phyloP scores from a whole-genome alignment of 2,329 filamentous ascomycete species.

The Bipolaris sorokiniana region DNA sequence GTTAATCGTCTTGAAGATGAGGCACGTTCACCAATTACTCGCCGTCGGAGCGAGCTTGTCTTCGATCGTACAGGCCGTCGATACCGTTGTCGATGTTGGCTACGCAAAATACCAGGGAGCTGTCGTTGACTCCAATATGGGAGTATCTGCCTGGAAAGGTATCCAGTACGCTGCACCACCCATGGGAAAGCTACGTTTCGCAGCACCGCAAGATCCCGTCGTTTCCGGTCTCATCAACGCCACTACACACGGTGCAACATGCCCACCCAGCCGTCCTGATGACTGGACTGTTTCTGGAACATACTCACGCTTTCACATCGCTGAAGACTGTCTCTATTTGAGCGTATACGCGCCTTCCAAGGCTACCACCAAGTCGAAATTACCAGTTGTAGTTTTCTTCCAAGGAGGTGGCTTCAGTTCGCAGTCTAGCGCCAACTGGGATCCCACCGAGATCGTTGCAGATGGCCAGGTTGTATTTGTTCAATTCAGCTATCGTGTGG shows the following conservation, averaged over 20 bases:
- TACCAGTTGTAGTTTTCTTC: constrained; percentile 70
- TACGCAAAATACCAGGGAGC: constrained; percentile 71
- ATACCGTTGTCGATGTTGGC: constrained; percentile 61
- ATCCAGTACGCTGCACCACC: constrained; percentile 76
- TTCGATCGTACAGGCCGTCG: constrained; percentile 34
- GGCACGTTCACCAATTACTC: constrained; percentile 1
- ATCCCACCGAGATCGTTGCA: constrained; percentile 68
- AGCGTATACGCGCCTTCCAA: constrained; percentile 66
- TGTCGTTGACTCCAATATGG: constrained; percentile 53
- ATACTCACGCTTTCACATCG: constrained; percentile 31
- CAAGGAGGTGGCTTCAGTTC: constrained; percentile 57
- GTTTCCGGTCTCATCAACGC: constrained; percentile 19
- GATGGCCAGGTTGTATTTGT: constrained; percentile 70
- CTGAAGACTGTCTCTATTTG: constrained; percentile 74
- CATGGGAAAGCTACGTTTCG: constrained; percentile 68
- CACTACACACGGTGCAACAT: constrained; percentile 44
- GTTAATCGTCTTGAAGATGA: constrained; percentile 1
- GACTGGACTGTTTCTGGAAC: constrained; percentile 27
- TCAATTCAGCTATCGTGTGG: constrained; percentile 77
- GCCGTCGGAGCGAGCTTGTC: constrained; percentile 4
- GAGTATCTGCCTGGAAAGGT: constrained; percentile 73
- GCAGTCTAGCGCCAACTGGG: constrained; percentile 58
- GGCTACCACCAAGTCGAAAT: constrained; percentile 56
- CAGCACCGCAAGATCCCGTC: constrained; percentile 59
- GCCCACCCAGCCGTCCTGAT: constrained; percentile 35